Evolutionary conservation across 2,329 filamentous ascomycete species (phyloP), one percentile per base, ranked within the genome.

Genomic region (Cadophora gregata): DNA sequence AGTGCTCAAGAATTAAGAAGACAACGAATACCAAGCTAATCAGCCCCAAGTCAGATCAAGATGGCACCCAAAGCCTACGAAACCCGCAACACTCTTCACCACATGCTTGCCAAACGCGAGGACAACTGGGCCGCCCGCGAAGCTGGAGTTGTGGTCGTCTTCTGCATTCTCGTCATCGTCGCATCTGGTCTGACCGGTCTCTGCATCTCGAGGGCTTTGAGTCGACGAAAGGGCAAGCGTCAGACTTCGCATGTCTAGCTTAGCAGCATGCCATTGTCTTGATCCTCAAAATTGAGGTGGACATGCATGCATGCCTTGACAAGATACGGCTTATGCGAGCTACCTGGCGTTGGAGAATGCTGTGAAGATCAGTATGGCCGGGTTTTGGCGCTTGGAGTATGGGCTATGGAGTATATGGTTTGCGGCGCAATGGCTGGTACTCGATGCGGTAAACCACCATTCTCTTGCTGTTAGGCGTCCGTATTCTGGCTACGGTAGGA

Each of bases 111-210:
- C 74, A 87, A 83, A 80, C 83, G 82, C 69, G 74, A 76, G 19
- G 51, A 55, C 65, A 86, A 88, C 81, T 90, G 85, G 84, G 85
- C 87, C 27, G 72, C 78, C 68, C 73, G 78, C 36, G 84, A 90
- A 74, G 81, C 84, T 53, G 87, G 87, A 77, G 86, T 89, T 69
- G 81, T 90, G 60, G 79, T 89, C 70, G 87, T 90, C 65, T 87
- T 90, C 78, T 82, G 79, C 77, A 86, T 90, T 72, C 80, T 88
- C 76, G 85, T 85, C 74, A 73, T 87, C 67, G 84, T 90, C 70
- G 81, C 68, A 47, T 64, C 83, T 67, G 82, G 86, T 29, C 75
- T 90, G 59, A 69, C 83, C 64, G 72, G 74, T 59, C 80, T 89
- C 48, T 83, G 84, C 74, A 72, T 85, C 68, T 81, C 81, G 70